Base-by-base conservation (phyloP, 2,329 filamentous ascomycete genomes). In the Claviceps pazoutovae region DNA sequence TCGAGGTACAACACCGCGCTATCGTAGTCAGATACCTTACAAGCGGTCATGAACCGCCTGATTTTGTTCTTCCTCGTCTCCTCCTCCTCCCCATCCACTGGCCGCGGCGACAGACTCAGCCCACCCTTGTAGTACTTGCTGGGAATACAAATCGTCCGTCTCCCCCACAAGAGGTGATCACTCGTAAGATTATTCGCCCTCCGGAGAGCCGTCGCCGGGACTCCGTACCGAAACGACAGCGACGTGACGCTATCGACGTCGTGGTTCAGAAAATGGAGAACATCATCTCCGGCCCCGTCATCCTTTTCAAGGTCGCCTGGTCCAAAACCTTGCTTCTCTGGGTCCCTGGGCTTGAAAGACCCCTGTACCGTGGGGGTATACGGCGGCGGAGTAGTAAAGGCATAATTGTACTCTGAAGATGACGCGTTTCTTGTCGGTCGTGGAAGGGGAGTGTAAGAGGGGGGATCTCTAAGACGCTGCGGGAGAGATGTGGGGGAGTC, bases 21-120 rank as follows among this genome's bases (percentile, higher is more conserved):
- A 62, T 88, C 83, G 68, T 82, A 90, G 71, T 90, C 84, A 23
- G 78, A 71, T 30, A 87, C 83, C 63, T 91, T 91, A 68, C 83
- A 87, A 1, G 75, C 74, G 2, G 88, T 80, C 86, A 90, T 90
- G 73, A 84, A 91, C 55, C 84, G 78, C 43, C 87, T 74, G 37
- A 91, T 74, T 61, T 82, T 83, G 17, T 71, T 74, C 67, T 87
- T 90, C 56, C 81, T 75, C 48, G 76, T 71, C 66, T 86, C 83
- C 60, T 88, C 86, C 46, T 85, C 83, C 61, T 88, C 85, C 47
- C 83, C 80, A 51, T 86, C 84, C n/a, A 86, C 59, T 0, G 86
- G 86, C 30, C 76, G 71, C 1, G 86, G 84, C 46, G 82, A 86
- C 23, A 89, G 68, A 58, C 79, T 84, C 5, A 83, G 71, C 3